Base-by-base conservation (phyloP, 2,329 filamentous ascomycete genomes). In the Eutypella sp. region DNA sequence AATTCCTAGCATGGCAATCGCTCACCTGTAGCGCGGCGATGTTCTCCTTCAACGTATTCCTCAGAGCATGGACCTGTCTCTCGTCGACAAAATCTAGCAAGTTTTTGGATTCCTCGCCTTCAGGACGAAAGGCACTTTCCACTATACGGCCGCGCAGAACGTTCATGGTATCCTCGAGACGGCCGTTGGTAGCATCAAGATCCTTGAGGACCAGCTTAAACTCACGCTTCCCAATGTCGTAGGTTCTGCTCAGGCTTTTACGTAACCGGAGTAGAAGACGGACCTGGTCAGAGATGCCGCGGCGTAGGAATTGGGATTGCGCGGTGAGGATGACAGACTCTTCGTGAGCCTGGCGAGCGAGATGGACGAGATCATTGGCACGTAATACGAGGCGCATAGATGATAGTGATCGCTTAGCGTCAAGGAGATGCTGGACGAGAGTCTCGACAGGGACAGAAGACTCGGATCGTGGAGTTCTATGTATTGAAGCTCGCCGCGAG, bases 401-500 rank as follows among this genome's bases (percentile, higher is more conserved):
- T 15, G 87, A 87, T 4, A 97, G 78, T 1, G 91, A 91, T 38
- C 89, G 82, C 64, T 96, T 96, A 8, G 92, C 87, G 24, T 86
- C 84, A 34, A 96, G 81, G 29, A 96, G 84, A 67, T 95, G 84
- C 44, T 82, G 79, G 46, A 96, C 87, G 37, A 97, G 81, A 20
- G 81, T 82, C 57, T 95, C 89, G 59, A 95, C 79, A 20, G 77
- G 66, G 4, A 75, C 64, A 23, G 66, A 57, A 36, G 60, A 58
- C 37, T 66, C 65, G 25, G 70, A 68, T 24, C 66, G 59, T 41
- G 65, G 65, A 41, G 67, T 59, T 47, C 56, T 58, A 52, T 61
- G 53, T 11, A 51, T 49, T 3, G 59, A 62, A 7, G 46, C 41
- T 22, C 52, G 51, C 20, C 48, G 55, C 22, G 58, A 57, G 20